Conservation (phyloP, 2,329 filamentous ascomycete genomes). For the Dendryphion nanum region DNA sequence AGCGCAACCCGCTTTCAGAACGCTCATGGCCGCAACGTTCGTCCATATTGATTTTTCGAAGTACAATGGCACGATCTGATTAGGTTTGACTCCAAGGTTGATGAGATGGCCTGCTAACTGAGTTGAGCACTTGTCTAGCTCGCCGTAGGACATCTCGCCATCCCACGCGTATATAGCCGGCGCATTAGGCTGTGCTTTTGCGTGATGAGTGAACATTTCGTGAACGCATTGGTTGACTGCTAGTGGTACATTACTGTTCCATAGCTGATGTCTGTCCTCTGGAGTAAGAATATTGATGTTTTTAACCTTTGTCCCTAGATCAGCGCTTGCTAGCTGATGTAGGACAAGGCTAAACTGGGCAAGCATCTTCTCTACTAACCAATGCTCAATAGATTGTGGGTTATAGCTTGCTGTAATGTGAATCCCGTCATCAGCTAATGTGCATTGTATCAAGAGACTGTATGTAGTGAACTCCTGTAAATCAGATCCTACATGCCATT, state of each 20-base stretch:
- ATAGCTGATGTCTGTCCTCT: too few relatives aligned
- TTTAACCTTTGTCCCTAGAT: too few relatives aligned
- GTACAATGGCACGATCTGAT: neutral
- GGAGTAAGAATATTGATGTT: too few relatives aligned
- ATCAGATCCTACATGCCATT: too few relatives aligned
- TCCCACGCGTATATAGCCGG: constrained; percentile 6
- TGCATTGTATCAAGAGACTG: neutral
- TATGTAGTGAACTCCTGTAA: neutral
- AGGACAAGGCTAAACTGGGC: too few relatives aligned
- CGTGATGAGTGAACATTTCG: too few relatives aligned
- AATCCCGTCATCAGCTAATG: neutral
- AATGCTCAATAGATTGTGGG: neutral
- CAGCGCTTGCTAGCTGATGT: too few relatives aligned
- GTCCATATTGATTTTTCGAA: constrained; percentile 1
- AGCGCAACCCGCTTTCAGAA: constrained; percentile 1
- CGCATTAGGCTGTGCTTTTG: neutral
- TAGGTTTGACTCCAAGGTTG: neutral
- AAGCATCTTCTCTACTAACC: neutral
- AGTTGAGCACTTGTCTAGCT: constrained; percentile 1
- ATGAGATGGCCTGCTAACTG: neutral
- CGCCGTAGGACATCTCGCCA: constrained; percentile 4
- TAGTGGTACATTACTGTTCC: too few relatives aligned
- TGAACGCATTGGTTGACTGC: too few relatives aligned
- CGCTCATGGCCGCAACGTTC: constrained; percentile 36
- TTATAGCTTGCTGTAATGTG: neutral